phyloP scores from a whole-genome alignment of 257 asterid species.

The Penstemon davidsonii region DNA sequence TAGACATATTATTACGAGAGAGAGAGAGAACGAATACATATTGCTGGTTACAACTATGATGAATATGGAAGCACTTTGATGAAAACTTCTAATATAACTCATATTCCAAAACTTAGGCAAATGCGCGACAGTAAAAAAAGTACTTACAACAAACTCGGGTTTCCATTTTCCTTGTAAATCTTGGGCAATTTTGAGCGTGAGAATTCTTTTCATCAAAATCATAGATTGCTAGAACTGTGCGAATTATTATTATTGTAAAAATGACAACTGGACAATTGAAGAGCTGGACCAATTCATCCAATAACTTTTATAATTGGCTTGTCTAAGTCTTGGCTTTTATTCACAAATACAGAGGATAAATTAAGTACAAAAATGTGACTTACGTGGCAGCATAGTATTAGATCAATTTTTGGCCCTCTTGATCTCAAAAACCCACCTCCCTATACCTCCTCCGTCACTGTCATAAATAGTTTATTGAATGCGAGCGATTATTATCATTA shows the following conservation, averaged over 20 bases:
- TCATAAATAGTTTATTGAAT: slow-evolving; percentile 3
- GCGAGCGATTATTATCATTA: too few relatives aligned
- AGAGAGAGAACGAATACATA: too few relatives aligned
- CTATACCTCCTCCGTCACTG: neutral
- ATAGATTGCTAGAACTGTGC: neutral
- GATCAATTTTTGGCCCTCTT: neutral
- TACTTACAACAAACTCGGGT: too few relatives aligned
- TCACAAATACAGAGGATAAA: neutral
- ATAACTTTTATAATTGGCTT: too few relatives aligned
- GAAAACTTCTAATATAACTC: too few relatives aligned
- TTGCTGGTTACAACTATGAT: too few relatives aligned
- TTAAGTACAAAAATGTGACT: neutral
- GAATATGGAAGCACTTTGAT: too few relatives aligned
- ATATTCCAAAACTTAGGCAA: too few relatives aligned
- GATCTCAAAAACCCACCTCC: neutral
- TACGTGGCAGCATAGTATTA: neutral
- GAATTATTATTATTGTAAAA: neutral
- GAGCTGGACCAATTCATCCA: slow-evolving; percentile 18
- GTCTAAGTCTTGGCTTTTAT: neutral
- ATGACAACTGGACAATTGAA: slow-evolving; percentile 9
- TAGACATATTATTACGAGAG: too few relatives aligned
- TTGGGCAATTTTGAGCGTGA: neutral
- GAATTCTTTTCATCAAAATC: neutral
- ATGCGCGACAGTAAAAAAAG: too few relatives aligned
- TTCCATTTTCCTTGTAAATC: neutral